Percentiles rank a stretch among this genome's conserved stretches.
These are phyloP conservation scores for Boletales sp. DNA, from an alignment of 768 basidiomycete genomes.

Conservation along the genomic window DNA sequence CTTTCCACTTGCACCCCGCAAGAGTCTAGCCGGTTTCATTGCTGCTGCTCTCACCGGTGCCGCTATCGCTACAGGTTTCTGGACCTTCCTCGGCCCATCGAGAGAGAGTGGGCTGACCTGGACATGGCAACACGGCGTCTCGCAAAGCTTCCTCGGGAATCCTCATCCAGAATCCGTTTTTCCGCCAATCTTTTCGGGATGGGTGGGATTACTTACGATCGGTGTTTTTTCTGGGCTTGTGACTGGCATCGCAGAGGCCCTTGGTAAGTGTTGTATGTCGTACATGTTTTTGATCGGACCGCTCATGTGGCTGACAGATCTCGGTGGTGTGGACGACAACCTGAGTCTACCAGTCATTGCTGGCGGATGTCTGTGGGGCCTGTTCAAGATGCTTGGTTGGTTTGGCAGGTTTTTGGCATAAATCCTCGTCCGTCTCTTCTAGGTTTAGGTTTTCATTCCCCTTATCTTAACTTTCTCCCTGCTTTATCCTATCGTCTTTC, in stretches of 20 bases:
- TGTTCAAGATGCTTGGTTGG: constrained; percentile 42
- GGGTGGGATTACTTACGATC: constrained; percentile 50
- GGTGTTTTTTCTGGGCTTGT: constrained; percentile 70
- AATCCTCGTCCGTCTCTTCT: not conserved
- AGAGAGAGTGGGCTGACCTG: constrained; percentile 46
- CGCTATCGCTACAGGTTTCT: constrained; percentile 64
- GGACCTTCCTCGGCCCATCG: constrained; percentile 56
- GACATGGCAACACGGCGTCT: constrained; percentile 54
- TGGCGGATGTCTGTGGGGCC: constrained; percentile 64
- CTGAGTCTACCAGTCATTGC: constrained; percentile 85
- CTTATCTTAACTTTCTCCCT: not conserved
- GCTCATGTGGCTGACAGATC: constrained; percentile 44
- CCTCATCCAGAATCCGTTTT: not conserved
- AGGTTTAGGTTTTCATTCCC: not conserved
- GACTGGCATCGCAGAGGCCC: constrained; percentile 82
- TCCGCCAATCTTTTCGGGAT: constrained; percentile 20
- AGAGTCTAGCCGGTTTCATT: constrained; percentile 80
- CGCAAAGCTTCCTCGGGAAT: constrained; percentile 21
- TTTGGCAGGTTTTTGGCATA: constrained; percentile 24
- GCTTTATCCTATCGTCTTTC: not conserved
- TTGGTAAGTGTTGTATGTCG: constrained; percentile 48
- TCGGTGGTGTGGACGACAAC: constrained; percentile 86
- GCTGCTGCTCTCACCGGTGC: constrained; percentile 76
- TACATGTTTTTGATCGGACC: not conserved
- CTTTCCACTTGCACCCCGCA: constrained; percentile 75